These are phyloP conservation scores for Camelina sativa DNA, from an alignment of 345 rosid species.

Conservation along the genomic window DNA sequence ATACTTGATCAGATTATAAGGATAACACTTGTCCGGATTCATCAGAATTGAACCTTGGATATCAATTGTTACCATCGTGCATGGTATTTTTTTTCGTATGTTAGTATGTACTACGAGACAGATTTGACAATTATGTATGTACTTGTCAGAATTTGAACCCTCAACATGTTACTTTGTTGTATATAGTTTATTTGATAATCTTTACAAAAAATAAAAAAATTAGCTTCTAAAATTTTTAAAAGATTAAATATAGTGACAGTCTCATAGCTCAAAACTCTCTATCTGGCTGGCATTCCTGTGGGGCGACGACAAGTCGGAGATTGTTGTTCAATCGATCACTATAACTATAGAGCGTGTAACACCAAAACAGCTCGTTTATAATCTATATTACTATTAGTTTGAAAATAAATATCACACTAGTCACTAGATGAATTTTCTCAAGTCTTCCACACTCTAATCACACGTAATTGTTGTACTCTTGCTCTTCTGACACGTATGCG, in stretches of 20 bases:
- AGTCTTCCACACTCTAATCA: constrained; percentile 16
- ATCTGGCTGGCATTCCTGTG: neutral
- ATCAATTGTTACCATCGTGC: neutral
- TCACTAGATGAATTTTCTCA: constrained; percentile 4
- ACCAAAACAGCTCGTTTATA: neutral
- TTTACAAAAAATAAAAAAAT: neutral
- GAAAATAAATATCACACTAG: neutral
- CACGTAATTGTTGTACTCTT: constrained; percentile 15
- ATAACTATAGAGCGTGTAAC: neutral
- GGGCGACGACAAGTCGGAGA: neutral
- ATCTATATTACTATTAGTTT: constrained; percentile 8
- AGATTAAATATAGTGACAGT: neutral
- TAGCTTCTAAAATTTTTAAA: neutral
- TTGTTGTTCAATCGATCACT: neutral
- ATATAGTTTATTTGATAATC: neutral
- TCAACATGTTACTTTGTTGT: neutral
- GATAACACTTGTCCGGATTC: neutral
- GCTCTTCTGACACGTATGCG: constrained; percentile 30
- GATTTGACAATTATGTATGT: neutral
- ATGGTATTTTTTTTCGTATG: neutral
- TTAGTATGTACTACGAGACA: neutral
- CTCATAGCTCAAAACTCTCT: neutral
- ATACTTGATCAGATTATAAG: neutral
- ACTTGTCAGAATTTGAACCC: neutral
- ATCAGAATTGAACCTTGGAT: neutral